Conservation (phyloP, 805 yeast species). For the Yamadazyma akitaensis region DNA sequence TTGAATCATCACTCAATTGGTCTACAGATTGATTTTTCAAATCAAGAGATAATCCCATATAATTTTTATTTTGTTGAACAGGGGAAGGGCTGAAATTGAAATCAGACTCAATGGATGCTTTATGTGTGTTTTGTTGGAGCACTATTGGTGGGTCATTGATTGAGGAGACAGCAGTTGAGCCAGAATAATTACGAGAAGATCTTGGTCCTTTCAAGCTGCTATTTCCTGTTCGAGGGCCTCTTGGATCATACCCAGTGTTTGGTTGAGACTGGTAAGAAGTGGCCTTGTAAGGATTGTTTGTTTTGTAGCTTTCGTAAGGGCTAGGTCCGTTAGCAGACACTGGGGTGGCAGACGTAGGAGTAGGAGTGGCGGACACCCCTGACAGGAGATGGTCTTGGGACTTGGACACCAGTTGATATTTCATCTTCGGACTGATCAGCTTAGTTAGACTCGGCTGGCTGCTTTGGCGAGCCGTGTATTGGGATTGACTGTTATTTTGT, state of each 20-base stretch:
- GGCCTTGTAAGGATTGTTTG: neutral
- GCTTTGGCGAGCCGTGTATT: neutral
- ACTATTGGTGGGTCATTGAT: conserved; percentile 7
- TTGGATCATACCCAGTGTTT: neutral
- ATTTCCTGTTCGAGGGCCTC: neutral
- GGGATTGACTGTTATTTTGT: neutral
- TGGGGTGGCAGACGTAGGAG: neutral
- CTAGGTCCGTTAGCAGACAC: neutral
- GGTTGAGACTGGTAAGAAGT: neutral
- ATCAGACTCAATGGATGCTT: conserved; percentile 4
- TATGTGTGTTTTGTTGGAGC: conserved; percentile 6
- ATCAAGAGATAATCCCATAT: conserved; percentile 22
- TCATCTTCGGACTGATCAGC: neutral
- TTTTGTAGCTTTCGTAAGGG: neutral
- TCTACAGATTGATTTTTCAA: conserved; percentile 7
- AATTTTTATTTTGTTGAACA: conserved; percentile 16
- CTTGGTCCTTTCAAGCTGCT: neutral
- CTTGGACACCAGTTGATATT: neutral
- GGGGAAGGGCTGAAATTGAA: conserved; percentile 18
- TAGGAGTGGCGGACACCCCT: neutral
- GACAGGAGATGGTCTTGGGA: neutral
- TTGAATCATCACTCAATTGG: conserved; percentile 3
- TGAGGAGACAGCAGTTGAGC: conserved; percentile 13
- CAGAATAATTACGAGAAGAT: conserved; percentile 11
- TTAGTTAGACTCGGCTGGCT: conserved; percentile 1